Evolutionary conservation across 2,329 filamentous ascomycete genomes (phyloP), one percentile per base, ranked within the genome.

Genomic region (Ceratocystis destructans): DNA sequence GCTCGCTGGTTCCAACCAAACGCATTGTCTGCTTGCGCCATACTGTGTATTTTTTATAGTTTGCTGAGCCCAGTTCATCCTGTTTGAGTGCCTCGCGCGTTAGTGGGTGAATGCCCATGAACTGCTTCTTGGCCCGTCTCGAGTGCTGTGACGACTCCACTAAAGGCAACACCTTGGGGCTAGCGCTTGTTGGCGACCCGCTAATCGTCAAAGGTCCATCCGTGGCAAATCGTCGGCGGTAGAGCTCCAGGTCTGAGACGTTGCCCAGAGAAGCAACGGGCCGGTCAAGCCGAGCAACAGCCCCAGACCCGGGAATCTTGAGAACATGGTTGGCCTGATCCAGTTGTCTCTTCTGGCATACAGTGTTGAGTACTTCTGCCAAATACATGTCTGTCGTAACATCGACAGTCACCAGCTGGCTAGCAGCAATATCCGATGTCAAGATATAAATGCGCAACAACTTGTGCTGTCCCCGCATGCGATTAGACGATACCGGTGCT

Each of bases 311-410:
- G 0, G 86, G 85, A 10, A 93, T 81, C 74, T 90, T 91, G 69
- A 95, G 81, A 4, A 93, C 87, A 73, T 90, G 89, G 66, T 87
- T 84, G 20, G 82, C 87, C 77, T 91, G 90, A 73, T 94, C 90
- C 0, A 94, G 78, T 67, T 89, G 85, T 55, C 90, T 81, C 74
- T 89, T 89, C 53, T 86, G 83, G 73, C 89, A 94, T 1, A 89
- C 86, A 70, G 85, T 80, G 72, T 93, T 89, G 64, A 93, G 84
- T 33, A 94, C 84, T 73, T 94, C 89, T 55, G 87, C 88, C 57
- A 94, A 83, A 73, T 92, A 94, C 37, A 87, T 93, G 70, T 93
- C 88, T 0, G 88, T 90, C 0, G 87, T 92, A 59, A 90, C 88
- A 69, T 89, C 85, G 20, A 92, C 77, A 1, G 85, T 87, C 28